Base-by-base conservation (phyloP, 1,284 basidiomycete genomes). In the Rhodotorula sp. region DNA sequence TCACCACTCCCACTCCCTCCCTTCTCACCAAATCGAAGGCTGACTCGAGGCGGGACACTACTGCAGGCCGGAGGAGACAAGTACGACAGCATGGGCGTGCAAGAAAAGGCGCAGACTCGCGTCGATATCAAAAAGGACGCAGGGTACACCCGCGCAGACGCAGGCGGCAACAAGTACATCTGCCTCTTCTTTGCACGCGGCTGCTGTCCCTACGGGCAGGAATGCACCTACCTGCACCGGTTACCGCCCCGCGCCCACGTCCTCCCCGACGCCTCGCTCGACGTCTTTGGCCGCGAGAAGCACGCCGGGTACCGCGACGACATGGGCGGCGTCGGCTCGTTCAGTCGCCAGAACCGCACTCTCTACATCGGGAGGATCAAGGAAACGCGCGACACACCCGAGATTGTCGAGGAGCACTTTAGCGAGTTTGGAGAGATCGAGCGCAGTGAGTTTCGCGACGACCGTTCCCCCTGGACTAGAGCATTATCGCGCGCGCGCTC, bases 291-390 rank as follows among this genome's bases (percentile, higher is more conserved):
- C 0, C 86, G 96, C 67, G 94, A 97, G 84, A 98, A 98, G 84
- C 97, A 97, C 82, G 86, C 94, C 1, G 93, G 95, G 81, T 99
- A 98, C 83, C 86, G 96, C 75, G 96, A 99, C 81, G 97, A 99
- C 82, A 99, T 99, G 96, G 97, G 96, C 77, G 96, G 96, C 81
- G 96, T 98, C 34, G 96, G 96, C 29, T 93, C 91, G 67, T 97
- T 99, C 83, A 91, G 90, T 79, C 85, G 94, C 56, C 89, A 93
- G 81, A 99, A 99, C 81, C 85, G 95, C 71, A 99, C 97, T 58
- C 81, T 99, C 26, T 99, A 99, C 81, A 88, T 99, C 59, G 96
- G 94, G 3, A 87, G 93, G 74, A 93, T 99, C 76, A 91, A 91
- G 80, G 94, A 97, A 84, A 92, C 90, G 3, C 60, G 73, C 20